Conservation (phyloP, 1,284 basidiomycete species). For the Takashimella koratensis region DNA sequence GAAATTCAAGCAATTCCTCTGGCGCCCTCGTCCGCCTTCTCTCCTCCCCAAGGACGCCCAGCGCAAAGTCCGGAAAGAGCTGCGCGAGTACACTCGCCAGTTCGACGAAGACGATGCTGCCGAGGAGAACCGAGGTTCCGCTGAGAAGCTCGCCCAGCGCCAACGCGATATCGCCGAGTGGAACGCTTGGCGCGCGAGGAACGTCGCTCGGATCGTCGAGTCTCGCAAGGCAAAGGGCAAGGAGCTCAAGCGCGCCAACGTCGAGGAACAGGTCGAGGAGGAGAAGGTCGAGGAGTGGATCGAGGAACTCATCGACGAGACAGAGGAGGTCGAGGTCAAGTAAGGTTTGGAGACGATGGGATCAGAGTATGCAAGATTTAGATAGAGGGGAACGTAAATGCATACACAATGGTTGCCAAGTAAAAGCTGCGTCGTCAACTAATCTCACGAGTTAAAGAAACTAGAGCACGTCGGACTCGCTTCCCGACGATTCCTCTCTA, state of each 20-base stretch:
- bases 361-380: too few species aligned
- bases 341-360: too few species aligned
- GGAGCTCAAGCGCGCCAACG: slow-evolving; percentile 23
- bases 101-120: slow-evolving; percentile 98
- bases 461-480: too few species aligned
- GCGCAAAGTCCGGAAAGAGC: slow-evolving; percentile 75
- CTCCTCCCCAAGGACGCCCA: slow-evolving; percentile 86
- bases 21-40: slow-evolving; percentile 89
- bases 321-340: slow-evolving; percentile 62
- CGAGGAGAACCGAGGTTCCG: slow-evolving; percentile 89
- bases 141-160: slow-evolving; percentile 86
- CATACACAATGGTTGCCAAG: too few species aligned
- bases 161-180: slow-evolving; percentile 94
- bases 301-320: slow-evolving; percentile 86
- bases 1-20: slow-evolving; percentile 98
- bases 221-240: slow-evolving; percentile 36
- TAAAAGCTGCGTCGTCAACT: too few species aligned
- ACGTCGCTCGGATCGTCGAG: slow-evolving; percentile 36
- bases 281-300: slow-evolving; percentile 87
- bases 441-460: too few species aligned
- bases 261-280: slow-evolving; percentile 55
- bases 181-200: slow-evolving; percentile 78
- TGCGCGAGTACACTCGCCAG: slow-evolving; percentile 83
- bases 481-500: too few species aligned
- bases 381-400: too few species aligned